Conservation (phyloP, 805 yeast species). For the Zygosaccharomyces gambellarensis region DNA sequence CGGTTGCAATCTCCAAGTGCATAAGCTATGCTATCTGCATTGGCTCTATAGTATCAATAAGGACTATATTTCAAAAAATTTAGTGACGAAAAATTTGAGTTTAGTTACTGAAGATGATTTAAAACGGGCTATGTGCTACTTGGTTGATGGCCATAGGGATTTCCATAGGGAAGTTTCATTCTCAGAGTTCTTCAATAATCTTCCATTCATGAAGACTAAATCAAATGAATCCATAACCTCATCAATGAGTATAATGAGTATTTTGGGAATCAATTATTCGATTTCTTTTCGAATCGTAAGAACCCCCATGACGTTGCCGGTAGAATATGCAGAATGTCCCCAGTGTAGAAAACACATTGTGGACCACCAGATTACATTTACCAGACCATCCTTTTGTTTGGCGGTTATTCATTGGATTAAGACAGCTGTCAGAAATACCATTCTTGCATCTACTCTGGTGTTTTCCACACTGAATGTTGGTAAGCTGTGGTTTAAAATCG, state of each 20-base stretch:
- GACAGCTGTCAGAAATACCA: constrained; percentile 9
- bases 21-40: constrained; percentile 26
- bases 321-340: constrained; percentile 18
- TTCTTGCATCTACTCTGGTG: constrained; percentile 6
- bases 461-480: constrained; percentile 17
- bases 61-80: constrained; percentile 4
- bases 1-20: constrained; percentile 31
- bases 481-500: constrained; percentile 21
- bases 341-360: constrained; percentile 20
- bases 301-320: constrained; percentile 8
- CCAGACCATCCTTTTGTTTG: constrained; percentile 9
- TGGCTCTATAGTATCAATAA: constrained; percentile 22
- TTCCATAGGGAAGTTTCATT: constrained; percentile 15
- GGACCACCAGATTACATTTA: constrained; percentile 4
- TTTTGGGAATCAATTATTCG: constrained; percentile 8
- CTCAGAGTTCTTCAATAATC: constrained; percentile 12
- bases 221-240: constrained; percentile 9
- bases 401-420: constrained; percentile 2
- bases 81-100: constrained; percentile 5
- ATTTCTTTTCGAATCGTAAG: neutral
- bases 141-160: constrained; percentile 20
- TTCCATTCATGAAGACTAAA: constrained; percentile 15
- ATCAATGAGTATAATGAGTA: constrained; percentile 7
- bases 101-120: constrained; percentile 12
- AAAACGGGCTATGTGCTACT: constrained; percentile 13